These are phyloP conservation scores for Pyrenula aspistea DNA, from an alignment of 495 filamentous ascomycete species.

Conservation along the genomic window DNA sequence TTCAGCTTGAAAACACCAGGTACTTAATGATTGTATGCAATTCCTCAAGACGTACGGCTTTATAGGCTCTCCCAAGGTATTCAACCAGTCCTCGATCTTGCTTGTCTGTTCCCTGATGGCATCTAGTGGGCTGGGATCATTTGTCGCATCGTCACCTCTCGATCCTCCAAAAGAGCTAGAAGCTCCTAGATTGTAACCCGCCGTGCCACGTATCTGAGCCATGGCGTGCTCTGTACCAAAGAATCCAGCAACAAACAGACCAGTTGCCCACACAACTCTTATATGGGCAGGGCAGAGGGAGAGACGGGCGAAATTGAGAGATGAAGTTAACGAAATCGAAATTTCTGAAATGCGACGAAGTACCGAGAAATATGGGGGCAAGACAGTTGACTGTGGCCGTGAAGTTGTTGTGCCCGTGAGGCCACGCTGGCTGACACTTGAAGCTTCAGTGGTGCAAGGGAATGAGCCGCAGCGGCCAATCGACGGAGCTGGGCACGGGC, in stretches of 20 bases:
- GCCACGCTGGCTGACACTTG: background rate
- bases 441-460: background rate
- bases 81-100: constrained; percentile 94
- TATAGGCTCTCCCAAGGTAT: constrained; percentile 77
- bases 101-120: constrained; percentile 86
- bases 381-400: background rate
- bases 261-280: too few relatives aligned
- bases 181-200: constrained; percentile 84
- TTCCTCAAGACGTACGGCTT: constrained; percentile 63
- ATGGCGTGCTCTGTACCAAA: constrained; percentile 27
- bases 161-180: constrained; percentile 62
- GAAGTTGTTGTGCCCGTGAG: background rate
- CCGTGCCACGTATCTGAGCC: constrained; percentile 94
- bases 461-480: background rate
- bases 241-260: too few relatives aligned
- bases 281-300: too few relatives aligned
- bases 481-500: background rate
- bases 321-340: too few relatives aligned
- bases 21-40: constrained; percentile 16
- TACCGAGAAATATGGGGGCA: background rate
- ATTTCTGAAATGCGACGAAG: too few relatives aligned
- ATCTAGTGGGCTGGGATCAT: constrained; percentile 80
- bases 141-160: constrained; percentile 45
- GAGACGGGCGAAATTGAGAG: too few relatives aligned
- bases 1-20: background rate